Base-by-base conservation (phyloP, 345 rosid species). In the Eucalyptus grandis region DNA sequence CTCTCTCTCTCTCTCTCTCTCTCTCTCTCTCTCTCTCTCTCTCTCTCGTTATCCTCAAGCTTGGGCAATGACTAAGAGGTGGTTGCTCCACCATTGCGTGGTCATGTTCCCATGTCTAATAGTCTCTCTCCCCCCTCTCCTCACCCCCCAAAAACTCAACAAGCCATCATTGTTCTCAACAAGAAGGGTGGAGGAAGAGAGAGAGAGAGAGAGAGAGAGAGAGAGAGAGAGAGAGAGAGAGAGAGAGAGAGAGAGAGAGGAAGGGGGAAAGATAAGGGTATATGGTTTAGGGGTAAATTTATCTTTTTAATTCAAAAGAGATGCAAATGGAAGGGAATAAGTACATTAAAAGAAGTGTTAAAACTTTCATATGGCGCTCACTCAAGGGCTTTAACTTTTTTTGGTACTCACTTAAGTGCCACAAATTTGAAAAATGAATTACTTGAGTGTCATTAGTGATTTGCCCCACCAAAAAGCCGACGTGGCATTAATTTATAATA, bases 261-360 rank as follows among this genome's bases (percentile, higher is more conserved):
- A 87, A 88, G 80, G 1, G 85, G 88, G 65, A 46, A 69, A 34
- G 89, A 87, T 89, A 92, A 87, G 88, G 90, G 62, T 87, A 91
- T 87, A 91, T 65, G 46, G 91, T 47, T 21, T 50, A n/a, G 26
- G 89, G 89, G 87, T 88, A 92, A 93, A 94, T 93, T 93, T 93
- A 92, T 91, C 92, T 90, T 91, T 90, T 88, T 89, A 87, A 88
- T 50, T 88, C 44, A 88, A 89, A 87, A 89, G 88, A 91, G 93
- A 82, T 91, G 89, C 88, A 90, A 92, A 93, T 31, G 77, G 86
- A 92, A 92, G 90, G 92, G 93, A 22, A 56, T 56, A 56, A 56
- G 27, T 56, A 56, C 27, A 56, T 0, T 22, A 1, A 24, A 10
- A 1, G 27, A 24, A 56, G 27, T 56, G 27, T 1, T 17, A 56